These are phyloP conservation scores for Hemisphaericaspora xylanilytica DNA, from an alignment of 1,139 yeast species.

Conservation along the genomic window DNA sequence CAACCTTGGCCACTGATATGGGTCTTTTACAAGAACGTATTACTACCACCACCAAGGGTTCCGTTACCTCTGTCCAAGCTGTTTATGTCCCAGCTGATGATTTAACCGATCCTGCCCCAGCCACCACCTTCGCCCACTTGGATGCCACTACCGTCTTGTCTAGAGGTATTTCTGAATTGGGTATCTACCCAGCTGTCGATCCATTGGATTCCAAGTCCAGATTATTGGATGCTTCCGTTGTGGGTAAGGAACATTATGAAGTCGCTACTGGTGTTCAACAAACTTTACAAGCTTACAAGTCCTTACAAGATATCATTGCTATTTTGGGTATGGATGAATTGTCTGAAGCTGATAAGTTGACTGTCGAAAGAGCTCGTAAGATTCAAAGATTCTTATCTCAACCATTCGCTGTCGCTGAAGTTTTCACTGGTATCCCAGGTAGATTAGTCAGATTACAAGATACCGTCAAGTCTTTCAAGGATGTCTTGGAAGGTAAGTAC, in stretches of 20 bases:
- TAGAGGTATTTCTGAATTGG: slow-evolving; percentile 99
- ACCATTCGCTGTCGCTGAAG: slow-evolving; percentile 99
- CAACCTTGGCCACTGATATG: slow-evolving; percentile 99
- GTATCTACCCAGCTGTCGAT: slow-evolving; percentile 99
- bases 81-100: slow-evolving; percentile 99
- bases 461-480: slow-evolving; percentile 92
- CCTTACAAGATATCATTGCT: slow-evolving; percentile 99
- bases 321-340: slow-evolving; percentile 99
- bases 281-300: slow-evolving; percentile 99
- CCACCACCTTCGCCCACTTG: slow-evolving; percentile 99
- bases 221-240: slow-evolving; percentile 94
- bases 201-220: slow-evolving; percentile 99
- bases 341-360: slow-evolving; percentile 96
- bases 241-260: slow-evolving; percentile 98
- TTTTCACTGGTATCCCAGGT: slow-evolving; percentile 99
- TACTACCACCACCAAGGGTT: slow-evolving; percentile 99
- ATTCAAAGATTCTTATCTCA: slow-evolving; percentile 99
- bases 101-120: slow-evolving; percentile 99
- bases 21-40: slow-evolving; percentile 99
- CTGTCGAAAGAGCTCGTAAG: slow-evolving; percentile 99
- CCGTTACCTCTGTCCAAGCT: slow-evolving; percentile 99
- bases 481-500: slow-evolving; percentile 96
- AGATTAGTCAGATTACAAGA: slow-evolving; percentile 95
- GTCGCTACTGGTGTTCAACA: slow-evolving; percentile 95
- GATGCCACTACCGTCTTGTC: slow-evolving; percentile 99